Base-by-base conservation (phyloP, 768 basidiomycete genomes). In the Amanita fuliginea region DNA sequence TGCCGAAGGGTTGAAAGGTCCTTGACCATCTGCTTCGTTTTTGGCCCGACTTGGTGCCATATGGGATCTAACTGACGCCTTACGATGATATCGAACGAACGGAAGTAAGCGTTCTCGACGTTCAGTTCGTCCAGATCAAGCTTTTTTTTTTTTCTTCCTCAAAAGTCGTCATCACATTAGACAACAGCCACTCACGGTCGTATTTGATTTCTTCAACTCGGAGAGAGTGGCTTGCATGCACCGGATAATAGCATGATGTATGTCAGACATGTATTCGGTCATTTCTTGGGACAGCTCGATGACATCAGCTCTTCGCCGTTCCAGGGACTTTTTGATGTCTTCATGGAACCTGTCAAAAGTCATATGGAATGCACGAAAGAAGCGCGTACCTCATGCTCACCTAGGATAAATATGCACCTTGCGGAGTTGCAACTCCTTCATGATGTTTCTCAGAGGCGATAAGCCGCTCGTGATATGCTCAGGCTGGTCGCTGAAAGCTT, bases 401-500 rank as follows among this genome's bases (percentile, higher is more conserved):
- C 95, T 75, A 16, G 96, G 96, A 67, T 88, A 96, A 11, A 99
- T 83, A 58, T 90, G 82, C 5, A 93, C 91, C n/a, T 74, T 81
- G 18, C 88, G 78, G 41, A 98, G 69, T 55, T 93, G 89, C 6
- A 98, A 74, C 61, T 95, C 91, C 53, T 92, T 91, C 78, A 99
- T 81, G 54, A 95, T 86, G 47, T 84, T 92, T 58, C 83, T 86
- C 18, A 99, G 70, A 1, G 96, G 96, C 1, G 89, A 91, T 62
- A 98, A 66, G 1, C 94, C 95, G 54, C 81, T 89, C 0, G 86
- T 93, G 53, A 99, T 96, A 54, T 86, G 80, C 62, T 98, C 96
- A 3, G 95, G 93, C 58, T 97, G 87, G 63, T 98, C 96, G 2
- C 92, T 90, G 60, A 99, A 96, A 0, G 92, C 96, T 64, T 99